These are phyloP conservation scores for Camellia sinensis DNA, from an alignment of 148 eudicot genomes.

Conservation along the genomic window DNA sequence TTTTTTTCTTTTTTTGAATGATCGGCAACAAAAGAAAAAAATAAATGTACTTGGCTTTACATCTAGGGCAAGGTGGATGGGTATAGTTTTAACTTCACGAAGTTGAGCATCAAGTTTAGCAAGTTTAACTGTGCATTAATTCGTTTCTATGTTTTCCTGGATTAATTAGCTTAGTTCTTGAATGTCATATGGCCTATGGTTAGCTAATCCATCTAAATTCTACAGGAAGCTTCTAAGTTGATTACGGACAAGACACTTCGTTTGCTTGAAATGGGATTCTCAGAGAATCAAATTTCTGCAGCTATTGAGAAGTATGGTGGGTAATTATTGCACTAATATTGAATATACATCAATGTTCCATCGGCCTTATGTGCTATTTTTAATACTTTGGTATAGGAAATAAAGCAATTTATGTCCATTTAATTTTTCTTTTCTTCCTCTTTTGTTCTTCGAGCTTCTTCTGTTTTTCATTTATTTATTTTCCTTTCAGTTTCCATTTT, in stretches of 20 bases:
- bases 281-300: constrained; percentile 76
- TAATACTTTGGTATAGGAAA: background rate
- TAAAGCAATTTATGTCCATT: background rate
- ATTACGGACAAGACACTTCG: constrained; percentile 84
- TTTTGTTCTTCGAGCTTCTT: background rate
- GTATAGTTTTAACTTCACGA: background rate
- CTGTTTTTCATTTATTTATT: background rate
- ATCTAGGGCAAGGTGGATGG: background rate
- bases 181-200: background rate
- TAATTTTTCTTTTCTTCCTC: background rate
- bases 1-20: too few species aligned
- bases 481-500: background rate
- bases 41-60: background rate
- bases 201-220: constrained; percentile 4
- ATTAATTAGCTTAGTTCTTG: background rate
- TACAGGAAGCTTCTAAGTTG: constrained; percentile 63
- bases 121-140: background rate
- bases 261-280: constrained; percentile 82
- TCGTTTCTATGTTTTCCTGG: background rate
- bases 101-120: background rate
- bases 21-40: too few species aligned
- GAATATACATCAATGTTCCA: background rate
- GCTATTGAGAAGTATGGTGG: constrained; percentile 86
- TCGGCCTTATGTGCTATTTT: too few species aligned
- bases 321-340: constrained; percentile 10